Conservation (phyloP, 2,329 filamentous ascomycete genomes). For the Fusarium stilboides region DNA sequence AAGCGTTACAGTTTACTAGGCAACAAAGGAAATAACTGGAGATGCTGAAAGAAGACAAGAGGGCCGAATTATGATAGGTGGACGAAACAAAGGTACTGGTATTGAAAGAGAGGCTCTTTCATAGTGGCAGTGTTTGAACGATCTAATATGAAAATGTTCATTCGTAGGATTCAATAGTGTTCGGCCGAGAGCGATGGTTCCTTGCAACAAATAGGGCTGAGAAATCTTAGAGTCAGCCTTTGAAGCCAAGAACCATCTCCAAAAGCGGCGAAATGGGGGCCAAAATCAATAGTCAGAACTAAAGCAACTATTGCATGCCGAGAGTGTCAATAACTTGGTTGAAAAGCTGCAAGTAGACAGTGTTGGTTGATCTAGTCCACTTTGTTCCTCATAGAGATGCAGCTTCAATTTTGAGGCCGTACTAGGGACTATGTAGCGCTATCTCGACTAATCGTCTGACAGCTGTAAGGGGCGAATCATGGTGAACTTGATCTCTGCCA, state of each 20-base stretch:
- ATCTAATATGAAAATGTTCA: not conserved
- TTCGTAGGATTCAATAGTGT: not conserved
- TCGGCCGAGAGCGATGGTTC: conserved; percentile 6
- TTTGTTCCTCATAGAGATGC: conserved; percentile 5
- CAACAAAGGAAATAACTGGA: conserved; percentile 27
- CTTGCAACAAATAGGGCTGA: conserved; percentile 14
- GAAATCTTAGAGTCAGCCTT: not conserved
- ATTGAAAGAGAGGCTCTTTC: conserved; percentile 14
- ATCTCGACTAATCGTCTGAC: conserved; percentile 35
- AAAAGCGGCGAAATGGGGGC: conserved; percentile 33
- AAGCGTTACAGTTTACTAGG: conserved; percentile 22
- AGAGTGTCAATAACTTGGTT: conserved; percentile 14
- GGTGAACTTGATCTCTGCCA: conserved; percentile 27
- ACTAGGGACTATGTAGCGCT: conserved; percentile 1
- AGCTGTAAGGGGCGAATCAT: conserved; percentile 22
- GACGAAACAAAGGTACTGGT: not conserved
- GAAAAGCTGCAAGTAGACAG: conserved; percentile 9
- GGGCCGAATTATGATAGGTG: conserved; percentile 2
- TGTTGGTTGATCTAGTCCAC: not conserved
- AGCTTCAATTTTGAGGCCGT: conserved; percentile 28
- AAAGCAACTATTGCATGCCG: conserved; percentile 17
- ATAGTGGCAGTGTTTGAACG: conserved; percentile 16
- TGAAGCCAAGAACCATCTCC: not conserved
- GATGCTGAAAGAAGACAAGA: conserved; percentile 2
- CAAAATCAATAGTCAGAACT: conserved; percentile 21